A percentile compares a stretch with the other conserved stretches of the same genome.
Evolutionary conservation across 1,139 yeast genomes (phyloP).

Genomic region (Yamadazyma trypodendri): DNA sequence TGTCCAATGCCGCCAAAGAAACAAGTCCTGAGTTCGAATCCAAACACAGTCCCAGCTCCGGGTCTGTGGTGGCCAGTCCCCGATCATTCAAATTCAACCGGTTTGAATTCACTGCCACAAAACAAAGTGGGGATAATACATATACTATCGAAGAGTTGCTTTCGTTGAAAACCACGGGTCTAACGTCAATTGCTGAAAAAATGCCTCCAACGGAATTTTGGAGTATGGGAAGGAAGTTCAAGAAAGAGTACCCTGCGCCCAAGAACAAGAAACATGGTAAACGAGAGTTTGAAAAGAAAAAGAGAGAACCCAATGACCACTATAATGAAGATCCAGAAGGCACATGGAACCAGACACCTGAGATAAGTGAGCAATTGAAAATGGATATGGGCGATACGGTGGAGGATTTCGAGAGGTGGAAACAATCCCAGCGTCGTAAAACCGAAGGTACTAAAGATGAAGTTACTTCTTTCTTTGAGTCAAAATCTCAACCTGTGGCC

Average conservation of each 20-base stretch:
- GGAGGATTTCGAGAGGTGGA: conserved; percentile 74
- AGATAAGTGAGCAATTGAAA: conserved; percentile 29
- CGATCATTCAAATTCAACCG: conserved; percentile 12
- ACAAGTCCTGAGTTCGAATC: conserved; percentile 38
- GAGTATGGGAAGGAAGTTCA: conserved; percentile 23
- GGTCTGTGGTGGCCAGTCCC: conserved; percentile 20
- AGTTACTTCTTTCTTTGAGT: conserved; percentile 18
- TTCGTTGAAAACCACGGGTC: conserved; percentile 35
- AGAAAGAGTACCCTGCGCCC: conserved; percentile 10
- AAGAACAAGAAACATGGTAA: conserved; percentile 8
- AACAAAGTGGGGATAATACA: conserved; percentile 19
- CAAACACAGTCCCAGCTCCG: conserved; percentile 7
- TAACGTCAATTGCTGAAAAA: conserved; percentile 24
- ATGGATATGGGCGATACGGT: conserved; percentile 57
- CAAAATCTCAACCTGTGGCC: conserved; percentile 23
- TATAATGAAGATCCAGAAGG: neutral
- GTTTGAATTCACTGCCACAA: conserved; percentile 11
- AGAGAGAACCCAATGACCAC: conserved; percentile 5
- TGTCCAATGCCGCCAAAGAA: conserved; percentile 51
- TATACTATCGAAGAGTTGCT: conserved; percentile 41
- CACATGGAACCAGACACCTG: conserved; percentile 45
- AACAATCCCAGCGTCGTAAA: conserved; percentile 38
- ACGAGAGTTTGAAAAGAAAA: conserved; percentile 13
- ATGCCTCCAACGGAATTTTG: conserved; percentile 48
- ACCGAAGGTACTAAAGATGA: conserved; percentile 27